Evolutionary conservation across 257 asterid species (phyloP).

Genomic region (Oldenlandia corymbosa): DNA sequence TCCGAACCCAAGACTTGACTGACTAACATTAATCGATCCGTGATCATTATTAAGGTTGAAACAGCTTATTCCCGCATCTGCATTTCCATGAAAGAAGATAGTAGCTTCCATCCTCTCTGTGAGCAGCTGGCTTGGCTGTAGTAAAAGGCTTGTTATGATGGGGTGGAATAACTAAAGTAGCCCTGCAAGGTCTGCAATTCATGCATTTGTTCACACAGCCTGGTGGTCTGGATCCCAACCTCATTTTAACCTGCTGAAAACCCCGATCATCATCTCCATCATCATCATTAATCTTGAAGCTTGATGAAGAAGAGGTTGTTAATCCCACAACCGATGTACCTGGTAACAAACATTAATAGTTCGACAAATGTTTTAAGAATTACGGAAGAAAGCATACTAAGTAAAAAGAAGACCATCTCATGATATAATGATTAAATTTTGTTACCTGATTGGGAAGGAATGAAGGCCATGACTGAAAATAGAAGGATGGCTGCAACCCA

Average conservation of each 20-base stretch:
- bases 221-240: slow-evolving; percentile 37
- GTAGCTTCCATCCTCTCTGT: slow-evolving; percentile 24
- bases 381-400: too few species aligned
- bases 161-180: slow-evolving; percentile 26
- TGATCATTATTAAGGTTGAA: slow-evolving; percentile 23
- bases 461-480: slow-evolving; percentile 9
- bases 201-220: slow-evolving; percentile 33
- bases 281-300: background rate
- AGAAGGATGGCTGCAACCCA: slow-evolving; percentile 1
- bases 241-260: slow-evolving; percentile 13
- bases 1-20: too few species aligned
- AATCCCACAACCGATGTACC: slow-evolving; percentile 1
- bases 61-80: slow-evolving; percentile 34
- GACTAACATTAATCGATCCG: too few species aligned
- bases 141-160: slow-evolving; percentile 5
- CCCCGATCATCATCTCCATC: background rate
- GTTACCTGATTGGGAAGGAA: slow-evolving; percentile 28
- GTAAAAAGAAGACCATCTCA: too few species aligned
- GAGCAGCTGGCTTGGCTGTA: slow-evolving; percentile 3
- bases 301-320: slow-evolving; percentile 8
- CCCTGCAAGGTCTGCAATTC: slow-evolving; percentile 34
- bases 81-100: slow-evolving; percentile 41
- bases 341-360: background rate
- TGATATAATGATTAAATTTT: background rate
- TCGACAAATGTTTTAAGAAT: too few species aligned